Conservation (phyloP, 352 stramenopile species). For the Globisporangium middletonii region DNA sequence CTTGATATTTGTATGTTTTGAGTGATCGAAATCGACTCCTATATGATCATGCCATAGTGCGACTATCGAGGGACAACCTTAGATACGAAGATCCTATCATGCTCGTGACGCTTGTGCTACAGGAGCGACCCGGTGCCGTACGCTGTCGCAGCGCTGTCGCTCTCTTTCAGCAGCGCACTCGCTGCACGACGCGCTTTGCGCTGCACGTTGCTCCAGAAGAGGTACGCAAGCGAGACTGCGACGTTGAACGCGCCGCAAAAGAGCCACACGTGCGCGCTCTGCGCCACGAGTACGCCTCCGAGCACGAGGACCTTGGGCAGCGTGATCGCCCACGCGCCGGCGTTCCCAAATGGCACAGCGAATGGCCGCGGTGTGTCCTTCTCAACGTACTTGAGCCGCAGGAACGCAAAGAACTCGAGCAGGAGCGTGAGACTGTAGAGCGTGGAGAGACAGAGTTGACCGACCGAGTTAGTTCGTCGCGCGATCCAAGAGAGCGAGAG, state of each 20-base stretch:
- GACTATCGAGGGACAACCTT: background rate
- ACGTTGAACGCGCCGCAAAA: conserved; percentile 72
- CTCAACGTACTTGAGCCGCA: conserved; percentile 80
- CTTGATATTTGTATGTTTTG: no score
- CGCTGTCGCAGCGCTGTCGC: conserved; percentile 6
- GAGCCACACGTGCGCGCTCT: conserved; percentile 60
- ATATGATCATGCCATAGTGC: no score
- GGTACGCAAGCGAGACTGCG: conserved; percentile 39
- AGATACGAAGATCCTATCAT: no score
- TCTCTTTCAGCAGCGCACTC: background rate
- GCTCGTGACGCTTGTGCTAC: conserved; percentile 12
- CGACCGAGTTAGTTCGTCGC: background rate
- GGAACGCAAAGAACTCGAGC: conserved; percentile 80
- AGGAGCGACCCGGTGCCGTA: conserved; percentile 34
- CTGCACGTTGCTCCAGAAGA: conserved; percentile 65
- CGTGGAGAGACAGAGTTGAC: background rate
- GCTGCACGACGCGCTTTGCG: conserved; percentile 5
- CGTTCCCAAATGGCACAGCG: conserved; percentile 60
- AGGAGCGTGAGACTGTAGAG: conserved; percentile 51
- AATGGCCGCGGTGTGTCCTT: conserved; percentile 71
- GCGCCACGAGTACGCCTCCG: conserved; percentile 59
- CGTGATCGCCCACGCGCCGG: conserved; percentile 70
- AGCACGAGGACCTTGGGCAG: conserved; percentile 80
- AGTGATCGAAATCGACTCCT: no score
- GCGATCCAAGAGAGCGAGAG: background rate